Evolutionary conservation across 2,329 filamentous ascomycete species (phyloP).

Genomic region (Ploettnerulaceae sp.): DNA sequence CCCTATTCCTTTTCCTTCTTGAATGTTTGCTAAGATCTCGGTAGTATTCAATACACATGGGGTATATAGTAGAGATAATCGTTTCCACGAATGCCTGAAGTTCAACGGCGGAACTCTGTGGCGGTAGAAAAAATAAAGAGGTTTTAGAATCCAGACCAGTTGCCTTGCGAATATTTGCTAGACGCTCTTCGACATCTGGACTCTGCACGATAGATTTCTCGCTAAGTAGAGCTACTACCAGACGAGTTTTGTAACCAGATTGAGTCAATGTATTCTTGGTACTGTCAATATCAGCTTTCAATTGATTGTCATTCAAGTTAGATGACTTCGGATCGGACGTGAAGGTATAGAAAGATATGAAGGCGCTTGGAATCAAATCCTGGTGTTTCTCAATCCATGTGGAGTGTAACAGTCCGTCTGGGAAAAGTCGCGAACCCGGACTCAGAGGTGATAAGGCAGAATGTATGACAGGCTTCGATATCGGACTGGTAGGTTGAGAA

Average conservation of each 20-base stretch:
- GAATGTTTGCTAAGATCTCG: conserved; percentile 89
- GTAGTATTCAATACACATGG: conserved; percentile 81
- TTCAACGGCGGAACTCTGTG: conserved; percentile 65
- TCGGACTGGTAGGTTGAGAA: conserved; percentile 38
- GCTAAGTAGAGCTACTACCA: conserved; percentile 73
- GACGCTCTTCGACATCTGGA: conserved; percentile 65
- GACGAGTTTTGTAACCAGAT: conserved; percentile 72
- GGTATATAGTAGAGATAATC: conserved; percentile 68
- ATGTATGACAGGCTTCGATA: conserved; percentile 59
- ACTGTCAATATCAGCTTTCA: conserved; percentile 81
- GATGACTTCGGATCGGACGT: conserved; percentile 67
- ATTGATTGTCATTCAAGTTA: conserved; percentile 76
- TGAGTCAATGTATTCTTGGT: conserved; percentile 62
- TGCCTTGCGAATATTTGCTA: conserved; percentile 72
- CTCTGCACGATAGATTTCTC: conserved; percentile 56
- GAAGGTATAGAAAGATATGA: conserved; percentile 76
- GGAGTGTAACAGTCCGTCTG: conserved; percentile 79
- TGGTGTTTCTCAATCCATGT: conserved; percentile 89
- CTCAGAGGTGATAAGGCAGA: conserved; percentile 89
- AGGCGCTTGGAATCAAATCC: conserved; percentile 71
- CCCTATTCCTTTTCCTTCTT: conserved; percentile 79
- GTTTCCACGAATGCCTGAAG: conserved; percentile 68
- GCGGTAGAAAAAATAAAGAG: conserved; percentile 74
- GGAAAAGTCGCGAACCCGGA: conserved; percentile 76
- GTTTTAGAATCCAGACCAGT: conserved; percentile 79